phyloP scores from a whole-genome alignment of 1,139 yeast species.

The Candida tunisiensis region DNA sequence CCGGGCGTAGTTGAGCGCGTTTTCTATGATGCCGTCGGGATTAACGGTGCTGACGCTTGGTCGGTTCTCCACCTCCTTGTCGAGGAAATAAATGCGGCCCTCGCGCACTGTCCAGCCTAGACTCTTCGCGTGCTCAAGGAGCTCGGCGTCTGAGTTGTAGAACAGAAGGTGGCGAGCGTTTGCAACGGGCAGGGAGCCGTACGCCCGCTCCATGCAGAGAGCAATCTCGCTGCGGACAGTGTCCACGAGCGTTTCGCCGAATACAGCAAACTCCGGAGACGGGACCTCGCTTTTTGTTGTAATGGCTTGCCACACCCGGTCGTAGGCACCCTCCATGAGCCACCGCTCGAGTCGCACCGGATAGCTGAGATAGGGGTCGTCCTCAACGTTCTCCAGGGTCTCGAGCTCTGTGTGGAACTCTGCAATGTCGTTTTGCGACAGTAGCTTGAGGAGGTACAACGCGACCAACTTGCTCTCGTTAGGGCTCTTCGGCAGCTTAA shows the following conservation, averaged over 20 bases:
- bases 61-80: conserved; percentile 9
- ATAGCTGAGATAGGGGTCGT: conserved; percentile 47
- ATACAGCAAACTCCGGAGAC: conserved; percentile 25
- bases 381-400: conserved; percentile 41
- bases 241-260: conserved; percentile 36
- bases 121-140: conserved; percentile 40
- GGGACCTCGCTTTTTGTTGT: conserved; percentile 29
- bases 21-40: conserved; percentile 32
- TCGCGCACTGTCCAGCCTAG: conserved; percentile 47
- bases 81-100: conserved; percentile 43
- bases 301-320: conserved; percentile 75
- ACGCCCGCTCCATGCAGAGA: conserved; percentile 68
- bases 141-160: conserved; percentile 49
- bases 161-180: conserved; percentile 75
- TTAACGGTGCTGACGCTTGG: conserved; percentile 13
- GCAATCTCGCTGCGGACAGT: conserved; percentile 82
- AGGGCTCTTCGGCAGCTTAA: conserved; percentile 33
- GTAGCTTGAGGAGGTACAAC: conserved; percentile 54
- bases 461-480: conserved; percentile 68
- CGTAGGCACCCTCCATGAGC: conserved; percentile 94
- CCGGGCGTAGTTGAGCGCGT: conserved; percentile 62
- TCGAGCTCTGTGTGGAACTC: conserved; percentile 85
- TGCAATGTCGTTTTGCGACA: conserved; percentile 73
- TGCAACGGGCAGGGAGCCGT: conserved; percentile 56
- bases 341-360: conserved; percentile 85